Percentiles rank a stretch among this genome's conserved stretches.
Conservation (phyloP, 2,329 filamentous ascomycete genomes). For the Diaporthe batatas region DNA sequence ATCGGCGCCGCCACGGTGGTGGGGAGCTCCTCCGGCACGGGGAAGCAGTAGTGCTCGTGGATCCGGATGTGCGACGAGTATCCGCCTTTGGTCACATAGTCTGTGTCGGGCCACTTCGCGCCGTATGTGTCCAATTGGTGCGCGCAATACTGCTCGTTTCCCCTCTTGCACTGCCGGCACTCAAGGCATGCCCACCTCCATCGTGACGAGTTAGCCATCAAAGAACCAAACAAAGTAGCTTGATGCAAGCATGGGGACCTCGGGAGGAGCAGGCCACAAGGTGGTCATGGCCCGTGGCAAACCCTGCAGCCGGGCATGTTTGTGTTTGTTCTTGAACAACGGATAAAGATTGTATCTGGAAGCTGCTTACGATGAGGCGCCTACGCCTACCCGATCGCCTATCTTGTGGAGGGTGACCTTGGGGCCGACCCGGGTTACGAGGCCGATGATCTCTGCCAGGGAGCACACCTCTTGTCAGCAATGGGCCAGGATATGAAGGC, state of each 20-base stretch:
- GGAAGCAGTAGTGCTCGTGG: slow-evolving; percentile 82
- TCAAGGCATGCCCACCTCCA: slow-evolving; percentile 69
- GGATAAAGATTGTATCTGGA: too few relatives aligned
- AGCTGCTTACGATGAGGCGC: slow-evolving; percentile 65
- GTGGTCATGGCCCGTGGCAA: too few relatives aligned
- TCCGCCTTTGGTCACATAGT: slow-evolving; percentile 71
- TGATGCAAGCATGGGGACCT: too few relatives aligned
- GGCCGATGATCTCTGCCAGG: slow-evolving; percentile 74
- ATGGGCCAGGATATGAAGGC: not conserved
- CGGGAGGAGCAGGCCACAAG: too few relatives aligned
- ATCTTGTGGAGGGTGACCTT: slow-evolving; percentile 72
- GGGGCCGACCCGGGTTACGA: slow-evolving; percentile 74
- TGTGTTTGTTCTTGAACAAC: too few relatives aligned
- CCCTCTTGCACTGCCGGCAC: slow-evolving; percentile 74
- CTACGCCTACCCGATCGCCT: slow-evolving; percentile 77
- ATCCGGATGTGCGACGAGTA: slow-evolving; percentile 55
- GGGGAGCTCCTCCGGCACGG: slow-evolving; percentile 80
- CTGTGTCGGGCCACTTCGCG: slow-evolving; percentile 62
- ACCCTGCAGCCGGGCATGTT: too few relatives aligned
- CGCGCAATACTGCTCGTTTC: slow-evolving; percentile 78
- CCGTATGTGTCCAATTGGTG: slow-evolving; percentile 73
- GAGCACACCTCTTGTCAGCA: not conserved
- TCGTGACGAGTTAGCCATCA: too few relatives aligned
- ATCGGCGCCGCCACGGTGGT: slow-evolving; percentile 78
- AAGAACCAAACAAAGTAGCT: too few relatives aligned